Conservation (phyloP, 2,329 filamentous ascomycete species). For the Sporothrix euskadiensis region DNA sequence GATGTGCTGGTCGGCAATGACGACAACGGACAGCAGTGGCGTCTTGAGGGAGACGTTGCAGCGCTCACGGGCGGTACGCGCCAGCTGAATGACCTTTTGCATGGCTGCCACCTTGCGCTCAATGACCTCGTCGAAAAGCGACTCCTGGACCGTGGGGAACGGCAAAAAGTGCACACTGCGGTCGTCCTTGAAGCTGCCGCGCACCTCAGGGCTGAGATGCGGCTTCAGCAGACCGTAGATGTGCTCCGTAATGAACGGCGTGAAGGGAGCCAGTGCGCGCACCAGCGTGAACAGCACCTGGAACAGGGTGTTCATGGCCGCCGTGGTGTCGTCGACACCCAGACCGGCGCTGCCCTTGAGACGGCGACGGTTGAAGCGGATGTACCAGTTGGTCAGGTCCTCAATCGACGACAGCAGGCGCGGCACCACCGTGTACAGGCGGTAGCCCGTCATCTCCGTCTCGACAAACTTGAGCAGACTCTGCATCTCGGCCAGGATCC, state of each 20-base stretch:
- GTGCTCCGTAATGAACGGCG: slow-evolving; percentile 90
- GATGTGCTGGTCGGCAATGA: slow-evolving; percentile 84
- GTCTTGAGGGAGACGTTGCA: slow-evolving; percentile 84
- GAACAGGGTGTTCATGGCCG: slow-evolving; percentile 91
- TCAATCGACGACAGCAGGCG: slow-evolving; percentile 81
- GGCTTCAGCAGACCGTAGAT: slow-evolving; percentile 84
- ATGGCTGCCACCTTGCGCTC: slow-evolving; percentile 86
- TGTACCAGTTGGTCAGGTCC: slow-evolving; percentile 90
- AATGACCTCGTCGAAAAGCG: slow-evolving; percentile 82
- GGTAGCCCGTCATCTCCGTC: slow-evolving; percentile 69
- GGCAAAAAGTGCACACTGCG: slow-evolving; percentile 89
- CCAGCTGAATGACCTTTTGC: slow-evolving; percentile 94
- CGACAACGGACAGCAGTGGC: slow-evolving; percentile 83
- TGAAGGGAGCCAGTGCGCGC: slow-evolving; percentile 88
- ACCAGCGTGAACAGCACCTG: slow-evolving; percentile 89
- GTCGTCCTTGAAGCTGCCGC: slow-evolving; percentile 63
- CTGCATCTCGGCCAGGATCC: slow-evolving; percentile 92
- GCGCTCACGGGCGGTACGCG: slow-evolving; percentile 80
- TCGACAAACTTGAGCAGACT: slow-evolving; percentile 90
- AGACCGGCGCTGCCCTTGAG: slow-evolving; percentile 87
- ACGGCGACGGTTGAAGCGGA: slow-evolving; percentile 87
- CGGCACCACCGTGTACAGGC: slow-evolving; percentile 88
- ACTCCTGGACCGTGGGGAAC: slow-evolving; percentile 84
- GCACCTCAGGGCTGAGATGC: slow-evolving; percentile 71
- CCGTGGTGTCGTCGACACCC: slow-evolving; percentile 79